These are phyloP conservation scores for Coemansia sp. DNA, from an alignment of 192 early-diverging fungal genomes.

Conservation along the genomic window DNA sequence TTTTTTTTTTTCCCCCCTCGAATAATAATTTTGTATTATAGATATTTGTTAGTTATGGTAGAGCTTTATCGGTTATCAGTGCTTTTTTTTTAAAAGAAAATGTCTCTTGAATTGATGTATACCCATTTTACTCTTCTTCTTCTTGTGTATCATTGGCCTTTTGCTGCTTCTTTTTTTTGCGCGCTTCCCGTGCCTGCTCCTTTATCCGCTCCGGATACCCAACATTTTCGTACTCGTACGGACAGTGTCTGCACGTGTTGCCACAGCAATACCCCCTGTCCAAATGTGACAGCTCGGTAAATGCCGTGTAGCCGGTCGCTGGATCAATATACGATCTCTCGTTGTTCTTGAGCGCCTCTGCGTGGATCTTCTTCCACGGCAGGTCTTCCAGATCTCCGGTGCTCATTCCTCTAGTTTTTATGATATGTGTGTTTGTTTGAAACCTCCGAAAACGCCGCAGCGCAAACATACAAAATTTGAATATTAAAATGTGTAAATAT, in stretches of 20 bases:
- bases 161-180: neutral
- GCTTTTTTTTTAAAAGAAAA: too few relatives aligned
- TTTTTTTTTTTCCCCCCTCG: too few relatives aligned
- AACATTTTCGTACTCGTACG: conserved; percentile 61
- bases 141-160: neutral
- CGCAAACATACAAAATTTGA: neutral
- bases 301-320: conserved; percentile 64
- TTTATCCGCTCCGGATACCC: conserved; percentile 54
- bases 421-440: neutral
- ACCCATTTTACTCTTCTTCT: neutral
- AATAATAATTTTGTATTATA: too few relatives aligned
- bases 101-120: neutral
- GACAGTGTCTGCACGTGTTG: conserved; percentile 67
- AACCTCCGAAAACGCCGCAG: neutral
- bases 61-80: neutral
- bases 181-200: conserved; percentile 16
- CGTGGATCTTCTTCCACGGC: conserved; percentile 21
- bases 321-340: conserved; percentile 62
- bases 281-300: conserved; percentile 62
- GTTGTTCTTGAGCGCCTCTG: conserved; percentile 9
- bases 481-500: neutral
- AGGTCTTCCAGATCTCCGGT: conserved; percentile 17
- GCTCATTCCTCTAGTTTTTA: neutral
- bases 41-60: neutral
- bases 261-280: conserved; percentile 68